Evolutionary conservation across 2,329 filamentous ascomycete genomes (phyloP).

Genomic region (Uncinocarpus reesii): DNA sequence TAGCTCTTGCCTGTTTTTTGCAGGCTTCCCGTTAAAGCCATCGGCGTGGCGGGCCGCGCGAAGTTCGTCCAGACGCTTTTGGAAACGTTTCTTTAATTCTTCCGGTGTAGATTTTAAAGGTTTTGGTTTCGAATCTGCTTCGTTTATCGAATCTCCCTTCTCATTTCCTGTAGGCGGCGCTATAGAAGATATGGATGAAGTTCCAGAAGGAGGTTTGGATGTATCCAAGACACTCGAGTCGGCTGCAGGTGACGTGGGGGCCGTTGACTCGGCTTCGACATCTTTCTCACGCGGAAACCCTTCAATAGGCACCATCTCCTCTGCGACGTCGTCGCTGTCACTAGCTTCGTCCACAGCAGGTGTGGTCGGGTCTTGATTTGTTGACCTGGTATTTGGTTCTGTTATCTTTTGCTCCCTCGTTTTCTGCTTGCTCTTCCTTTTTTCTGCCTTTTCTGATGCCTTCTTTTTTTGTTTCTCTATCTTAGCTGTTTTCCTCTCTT

Average conservation of each 20-base stretch:
- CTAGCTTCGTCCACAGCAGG: conserved; percentile 18
- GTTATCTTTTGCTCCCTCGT: conserved; percentile 20
- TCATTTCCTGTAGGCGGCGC: conserved; percentile 34
- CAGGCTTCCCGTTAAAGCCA: conserved; percentile 67
- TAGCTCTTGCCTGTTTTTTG: conserved; percentile 78
- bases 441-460: conserved; percentile 15
- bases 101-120: conserved; percentile 60
- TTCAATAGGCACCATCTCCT: conserved; percentile 39
- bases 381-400: conserved; percentile 13
- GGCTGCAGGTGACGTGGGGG: conserved; percentile 37
- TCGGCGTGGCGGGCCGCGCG: conserved; percentile 81
- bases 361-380: conserved; percentile 1
- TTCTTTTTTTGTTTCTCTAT: conserved; percentile 21
- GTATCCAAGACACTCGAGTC: conserved; percentile 50
- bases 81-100: conserved; percentile 65
- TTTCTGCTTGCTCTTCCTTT: conserved; percentile 19
- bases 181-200: conserved; percentile 60
- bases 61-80: conserved; percentile 72
- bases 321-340: conserved; percentile 23
- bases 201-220: conserved; percentile 41
- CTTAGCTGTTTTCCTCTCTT: conserved; percentile 15
- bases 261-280: conserved; percentile 32
- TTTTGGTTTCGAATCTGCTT: conserved; percentile 34
- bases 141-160: conserved; percentile 18
- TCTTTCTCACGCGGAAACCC: conserved; percentile 38